Conservation (phyloP, 2,329 filamentous ascomycete genomes). For the Aspergillus aculeatus region DNA sequence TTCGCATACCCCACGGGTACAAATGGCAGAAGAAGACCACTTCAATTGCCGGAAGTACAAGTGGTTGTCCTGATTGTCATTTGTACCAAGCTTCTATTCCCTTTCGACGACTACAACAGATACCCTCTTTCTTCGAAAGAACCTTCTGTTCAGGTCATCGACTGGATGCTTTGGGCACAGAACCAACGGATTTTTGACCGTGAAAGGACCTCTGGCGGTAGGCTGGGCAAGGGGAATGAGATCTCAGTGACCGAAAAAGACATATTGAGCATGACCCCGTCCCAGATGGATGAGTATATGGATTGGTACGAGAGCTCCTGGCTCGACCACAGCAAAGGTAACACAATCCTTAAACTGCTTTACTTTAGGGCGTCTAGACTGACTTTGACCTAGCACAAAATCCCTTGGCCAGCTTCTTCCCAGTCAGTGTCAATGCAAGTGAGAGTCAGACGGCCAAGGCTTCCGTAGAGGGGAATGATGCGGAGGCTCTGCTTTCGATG, state of each 20-base stretch:
- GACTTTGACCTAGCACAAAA: constrained; percentile 21
- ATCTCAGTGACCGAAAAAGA: constrained; percentile 60
- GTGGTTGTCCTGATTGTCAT: constrained; percentile 70
- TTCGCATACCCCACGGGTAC: constrained; percentile 52
- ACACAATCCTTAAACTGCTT: not conserved
- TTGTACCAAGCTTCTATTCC: constrained; percentile 75
- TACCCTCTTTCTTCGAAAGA: constrained; percentile 54
- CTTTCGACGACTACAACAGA: constrained; percentile 62
- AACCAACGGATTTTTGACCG: constrained; percentile 45
- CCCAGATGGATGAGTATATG: constrained; percentile 71
- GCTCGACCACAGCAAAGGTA: constrained; percentile 38
- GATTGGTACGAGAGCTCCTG: constrained; percentile 74
- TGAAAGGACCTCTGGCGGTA: constrained; percentile 31
- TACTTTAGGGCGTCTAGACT: not conserved
- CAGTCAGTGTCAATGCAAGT: constrained; percentile 26
- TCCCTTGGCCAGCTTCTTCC: constrained; percentile 45
- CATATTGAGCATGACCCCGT: constrained; percentile 59
- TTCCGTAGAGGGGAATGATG: constrained; percentile 19
- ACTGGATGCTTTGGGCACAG: constrained; percentile 71
- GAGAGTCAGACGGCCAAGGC: constrained; percentile 13
- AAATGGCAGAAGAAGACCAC: constrained; percentile 40
- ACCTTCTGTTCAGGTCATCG: constrained; percentile 58
- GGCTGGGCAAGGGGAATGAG: constrained; percentile 49
- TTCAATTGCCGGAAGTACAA: constrained; percentile 71
- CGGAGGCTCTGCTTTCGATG: constrained; percentile 35